Percentiles rank a stretch among this genome's conserved stretches.
Conservation (phyloP, 495 filamentous ascomycete species). For the Usnea hakonensis region DNA sequence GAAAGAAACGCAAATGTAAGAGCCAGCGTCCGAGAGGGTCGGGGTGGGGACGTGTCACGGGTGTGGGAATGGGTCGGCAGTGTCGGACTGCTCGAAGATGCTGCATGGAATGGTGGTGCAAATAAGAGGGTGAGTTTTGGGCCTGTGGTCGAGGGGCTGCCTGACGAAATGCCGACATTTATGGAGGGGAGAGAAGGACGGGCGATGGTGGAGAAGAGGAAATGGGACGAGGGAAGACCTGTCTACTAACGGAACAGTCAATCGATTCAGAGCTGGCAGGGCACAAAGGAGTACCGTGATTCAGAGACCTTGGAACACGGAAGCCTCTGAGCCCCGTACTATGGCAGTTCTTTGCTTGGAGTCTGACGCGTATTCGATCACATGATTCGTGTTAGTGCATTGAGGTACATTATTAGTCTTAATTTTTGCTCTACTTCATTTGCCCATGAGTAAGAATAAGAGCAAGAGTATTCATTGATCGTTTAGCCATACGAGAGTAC, state of each 20-base stretch:
- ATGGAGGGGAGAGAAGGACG: conserved; percentile 22
- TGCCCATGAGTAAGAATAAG: no score
- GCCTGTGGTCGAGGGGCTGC: conserved; percentile 55
- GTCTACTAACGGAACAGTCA: conserved; percentile 42
- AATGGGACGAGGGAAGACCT: conserved; percentile 57
- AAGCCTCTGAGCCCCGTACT: neutral
- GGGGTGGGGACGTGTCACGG: conserved; percentile 75
- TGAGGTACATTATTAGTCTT: no score
- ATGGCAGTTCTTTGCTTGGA: neutral
- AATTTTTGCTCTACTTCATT: no score
- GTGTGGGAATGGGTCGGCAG: conserved; percentile 96
- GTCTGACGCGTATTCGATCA: neutral
- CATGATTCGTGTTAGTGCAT: neutral
- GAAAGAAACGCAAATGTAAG: conserved; percentile 91
- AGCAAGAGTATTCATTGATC: no score
- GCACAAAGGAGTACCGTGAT: neutral
- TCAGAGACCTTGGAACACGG: neutral
- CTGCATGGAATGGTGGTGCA: conserved; percentile 19
- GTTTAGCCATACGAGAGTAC: no score
- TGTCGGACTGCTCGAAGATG: conserved; percentile 34
- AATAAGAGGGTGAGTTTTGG: conserved; percentile 29
- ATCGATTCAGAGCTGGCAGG: neutral
- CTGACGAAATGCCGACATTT: conserved; percentile 67
- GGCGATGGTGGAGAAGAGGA: conserved; percentile 32
- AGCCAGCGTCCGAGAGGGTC: conserved; percentile 70